Conservation (phyloP, 176 grass and related monocot species). For the Oryza punctata region DNA sequence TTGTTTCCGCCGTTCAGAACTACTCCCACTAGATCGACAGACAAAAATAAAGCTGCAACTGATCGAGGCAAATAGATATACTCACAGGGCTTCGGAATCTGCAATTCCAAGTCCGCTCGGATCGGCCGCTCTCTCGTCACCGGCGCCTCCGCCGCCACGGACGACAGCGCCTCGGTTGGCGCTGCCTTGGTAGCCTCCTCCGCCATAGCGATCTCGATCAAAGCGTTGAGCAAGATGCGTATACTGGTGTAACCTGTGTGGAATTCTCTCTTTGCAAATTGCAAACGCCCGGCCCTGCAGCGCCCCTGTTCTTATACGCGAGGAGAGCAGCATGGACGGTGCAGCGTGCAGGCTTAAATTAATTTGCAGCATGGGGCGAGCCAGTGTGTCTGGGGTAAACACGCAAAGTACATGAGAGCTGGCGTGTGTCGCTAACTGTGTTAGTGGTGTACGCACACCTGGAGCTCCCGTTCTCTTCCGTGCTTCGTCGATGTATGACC, state of each 20-base stretch:
- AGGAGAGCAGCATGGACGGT: background rate
- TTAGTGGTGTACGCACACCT: background rate
- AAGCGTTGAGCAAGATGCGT: too few species aligned
- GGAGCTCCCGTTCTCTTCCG: background rate
- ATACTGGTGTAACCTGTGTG: background rate
- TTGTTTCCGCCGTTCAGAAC: background rate
- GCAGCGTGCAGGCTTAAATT: too few species aligned
- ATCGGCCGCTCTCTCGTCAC: constrained; percentile 66
- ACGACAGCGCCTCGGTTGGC: background rate
- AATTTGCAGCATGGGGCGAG: background rate
- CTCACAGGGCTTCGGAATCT: constrained; percentile 76
- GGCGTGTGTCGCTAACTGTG: background rate
- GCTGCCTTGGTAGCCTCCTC: background rate
- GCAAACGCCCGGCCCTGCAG: background rate
- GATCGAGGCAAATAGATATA: too few species aligned
- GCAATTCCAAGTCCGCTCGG: constrained; percentile 65
- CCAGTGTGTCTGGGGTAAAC: background rate
- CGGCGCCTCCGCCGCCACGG: constrained; percentile 53
- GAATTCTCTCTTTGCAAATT: background rate
- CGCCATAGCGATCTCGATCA: background rate
- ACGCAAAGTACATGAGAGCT: background rate
- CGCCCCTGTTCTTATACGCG: background rate
- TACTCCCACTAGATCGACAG: background rate
- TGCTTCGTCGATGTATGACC: background rate
- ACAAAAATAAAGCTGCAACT: too few species aligned